Evolutionary conservation across 2,329 filamentous ascomycete species (phyloP).

Genomic region (Diaporthe sp.): DNA sequence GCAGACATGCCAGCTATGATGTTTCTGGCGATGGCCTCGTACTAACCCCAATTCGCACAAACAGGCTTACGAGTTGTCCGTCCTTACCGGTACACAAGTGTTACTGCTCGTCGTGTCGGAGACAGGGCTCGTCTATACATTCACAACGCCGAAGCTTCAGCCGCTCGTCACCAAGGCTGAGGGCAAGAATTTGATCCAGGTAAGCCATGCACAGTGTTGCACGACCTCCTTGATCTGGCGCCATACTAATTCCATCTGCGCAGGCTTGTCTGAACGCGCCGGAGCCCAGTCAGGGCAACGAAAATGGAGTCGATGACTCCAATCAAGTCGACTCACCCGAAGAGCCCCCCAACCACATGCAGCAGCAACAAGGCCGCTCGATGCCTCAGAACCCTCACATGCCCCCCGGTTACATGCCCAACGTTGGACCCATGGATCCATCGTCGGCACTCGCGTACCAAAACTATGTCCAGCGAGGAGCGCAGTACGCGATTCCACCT

Average conservation of each 20-base stretch:
- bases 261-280: conserved; percentile 97
- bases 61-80: conserved; percentile 93
- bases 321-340: conserved; percentile 91
- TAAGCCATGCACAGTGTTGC: conserved; percentile 58
- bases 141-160: conserved; percentile 98
- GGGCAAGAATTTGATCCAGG: conserved; percentile 99
- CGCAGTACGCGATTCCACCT: conserved; percentile 83
- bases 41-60: conserved; percentile 38
- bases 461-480: conserved; percentile 81
- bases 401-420: conserved; percentile 72
- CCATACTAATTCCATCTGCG: conserved; percentile 48
- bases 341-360: conserved; percentile 83
- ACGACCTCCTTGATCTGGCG: conserved; percentile 22
- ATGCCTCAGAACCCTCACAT: conserved; percentile 76
- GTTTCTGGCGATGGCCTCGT: background rate
- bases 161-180: conserved; percentile 98
- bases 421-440: conserved; percentile 75
- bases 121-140: conserved; percentile 97
- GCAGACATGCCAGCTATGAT: background rate
- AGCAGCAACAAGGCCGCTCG: conserved; percentile 70
- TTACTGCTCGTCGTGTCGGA: conserved; percentile 96
- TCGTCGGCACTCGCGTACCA: conserved; percentile 87
- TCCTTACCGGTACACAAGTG: conserved; percentile 97
- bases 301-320: conserved; percentile 82
- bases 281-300: conserved; percentile 84